Base-by-base conservation (phyloP, 139 green algal species). In the Chlamydomonas schloesseri region DNA sequence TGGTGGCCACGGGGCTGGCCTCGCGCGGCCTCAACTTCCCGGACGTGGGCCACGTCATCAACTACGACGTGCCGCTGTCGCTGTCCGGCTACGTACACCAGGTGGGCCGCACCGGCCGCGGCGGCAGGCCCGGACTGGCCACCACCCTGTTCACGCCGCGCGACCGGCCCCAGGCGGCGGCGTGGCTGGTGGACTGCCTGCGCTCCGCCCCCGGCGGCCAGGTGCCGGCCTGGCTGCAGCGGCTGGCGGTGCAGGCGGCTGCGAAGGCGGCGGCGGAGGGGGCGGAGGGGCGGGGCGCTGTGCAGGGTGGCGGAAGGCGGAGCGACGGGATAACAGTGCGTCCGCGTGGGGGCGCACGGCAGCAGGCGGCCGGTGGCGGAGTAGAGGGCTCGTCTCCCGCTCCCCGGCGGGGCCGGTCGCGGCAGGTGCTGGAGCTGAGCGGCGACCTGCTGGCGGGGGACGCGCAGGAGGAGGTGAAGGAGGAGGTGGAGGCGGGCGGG, bases 1-100 rank as follows among this genome's bases (percentile, higher is more conserved):
- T 99, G 91, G 92, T 99, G 57, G 95, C 95, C 57, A 98, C 96
- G 11, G 93, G 95, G 73, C 93, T 98, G 11, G 96, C 92, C 15
- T 93, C 94, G 17, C 90, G 96, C 1, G 96, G 96, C 6, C 83
- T 98, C 73, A 95, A 98, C 87, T 90, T 98, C 34, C 96, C 96
- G 78, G 95, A 98, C 82, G 94, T 98, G 77, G 90, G 93, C 73
- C 74, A 92, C 15, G 95, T 98, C 31, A 88, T 98, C 67, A 97
- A 98, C 89, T 98, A 96, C 72, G 95, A 98, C 77, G 91, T 96
- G 89, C 95, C 96, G 23, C 57, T 47, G 18, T 89, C 88, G 47
- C 88, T 94, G n/a, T 65, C 70, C 8, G 15, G 37, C 20, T 14
- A 34, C 20, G 69, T 88, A 33, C 73, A 86, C 79, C 71, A 70